Conservation (phyloP, 306 rosid genomes). For the Urtica urens region DNA sequence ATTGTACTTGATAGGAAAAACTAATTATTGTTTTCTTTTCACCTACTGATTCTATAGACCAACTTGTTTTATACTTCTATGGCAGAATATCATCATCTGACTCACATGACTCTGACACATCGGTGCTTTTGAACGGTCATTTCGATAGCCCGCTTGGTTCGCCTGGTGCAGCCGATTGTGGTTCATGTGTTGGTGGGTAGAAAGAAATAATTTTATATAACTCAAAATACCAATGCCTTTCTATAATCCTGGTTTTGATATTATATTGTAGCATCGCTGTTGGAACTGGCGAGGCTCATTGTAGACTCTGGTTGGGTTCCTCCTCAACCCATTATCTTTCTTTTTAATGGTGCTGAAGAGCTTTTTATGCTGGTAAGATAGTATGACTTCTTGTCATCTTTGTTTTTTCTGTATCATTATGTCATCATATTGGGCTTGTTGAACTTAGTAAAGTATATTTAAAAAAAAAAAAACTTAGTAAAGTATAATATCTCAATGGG, state of each 20-base stretch:
- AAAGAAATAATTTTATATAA: conserved; percentile 11
- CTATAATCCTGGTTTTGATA: conserved; percentile 3
- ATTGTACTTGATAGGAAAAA: neutral
- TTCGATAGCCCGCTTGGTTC: conserved; percentile 93
- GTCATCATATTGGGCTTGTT: neutral
- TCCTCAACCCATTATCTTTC: conserved; percentile 65
- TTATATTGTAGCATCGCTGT: conserved; percentile 61
- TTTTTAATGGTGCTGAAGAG: conserved; percentile 98
- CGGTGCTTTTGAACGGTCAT: conserved; percentile 82
- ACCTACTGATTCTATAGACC: conserved; percentile 3
- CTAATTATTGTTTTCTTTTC: no score
- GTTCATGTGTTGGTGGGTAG: conserved; percentile 92
- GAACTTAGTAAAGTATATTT: no score
- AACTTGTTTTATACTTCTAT: conserved; percentile 12
- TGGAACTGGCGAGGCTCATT: conserved; percentile 76
- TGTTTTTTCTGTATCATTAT: neutral
- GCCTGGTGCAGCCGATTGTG: conserved; percentile 97
- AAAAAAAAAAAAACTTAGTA: no score
- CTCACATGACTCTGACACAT: conserved; percentile 59
- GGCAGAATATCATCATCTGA: conserved; percentile 62
- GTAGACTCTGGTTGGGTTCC: conserved; percentile 87
- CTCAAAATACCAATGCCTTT: conserved; percentile 12
- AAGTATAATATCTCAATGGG: no score
- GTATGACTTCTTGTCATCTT: neutral
- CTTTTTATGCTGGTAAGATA: conserved; percentile 86